phyloP scores from a whole-genome alignment of 257 asterid species.

The Ophiorrhiza pumila region DNA sequence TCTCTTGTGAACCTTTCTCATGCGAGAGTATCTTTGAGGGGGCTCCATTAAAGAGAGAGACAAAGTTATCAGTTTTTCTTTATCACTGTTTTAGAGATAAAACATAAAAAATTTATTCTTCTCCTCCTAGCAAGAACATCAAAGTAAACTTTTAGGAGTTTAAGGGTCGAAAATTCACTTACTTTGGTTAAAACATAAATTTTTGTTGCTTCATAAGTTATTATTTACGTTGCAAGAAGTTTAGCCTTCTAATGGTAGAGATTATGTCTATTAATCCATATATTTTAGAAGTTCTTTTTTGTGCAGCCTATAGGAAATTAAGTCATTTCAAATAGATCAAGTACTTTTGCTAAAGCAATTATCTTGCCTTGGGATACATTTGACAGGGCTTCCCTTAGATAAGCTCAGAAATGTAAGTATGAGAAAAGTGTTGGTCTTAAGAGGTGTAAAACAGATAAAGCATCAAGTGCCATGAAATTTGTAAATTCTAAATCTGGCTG shows the following conservation, averaged over 20 bases:
- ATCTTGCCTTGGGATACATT: slow-evolving; percentile 75
- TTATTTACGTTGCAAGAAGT: slow-evolving; percentile 11
- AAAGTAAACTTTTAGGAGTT: slow-evolving; percentile 38
- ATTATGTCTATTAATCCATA: slow-evolving; percentile 13
- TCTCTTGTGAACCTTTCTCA: slow-evolving; percentile 44
- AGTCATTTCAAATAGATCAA: slow-evolving; percentile 37
- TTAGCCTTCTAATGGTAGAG: slow-evolving; percentile 10
- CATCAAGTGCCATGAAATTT: slow-evolving; percentile 22
- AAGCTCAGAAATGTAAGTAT: slow-evolving; percentile 27
- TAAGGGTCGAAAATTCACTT: slow-evolving; percentile 62
- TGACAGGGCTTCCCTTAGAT: slow-evolving; percentile 21
- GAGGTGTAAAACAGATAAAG: slow-evolving; percentile 47
- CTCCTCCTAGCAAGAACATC: slow-evolving; percentile 34
- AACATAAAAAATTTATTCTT: slow-evolving; percentile 25
- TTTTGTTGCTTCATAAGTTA: slow-evolving; percentile 70
- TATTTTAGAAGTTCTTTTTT: slow-evolving; percentile 12
- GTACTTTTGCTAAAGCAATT: slow-evolving; percentile 67
- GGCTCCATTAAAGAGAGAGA: slow-evolving; percentile 34
- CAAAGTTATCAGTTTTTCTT: slow-evolving; percentile 43
- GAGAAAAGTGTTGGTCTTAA: slow-evolving; percentile 25
- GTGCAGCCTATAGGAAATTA: slow-evolving; percentile 52
- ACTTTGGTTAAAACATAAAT: slow-evolving; percentile 69
- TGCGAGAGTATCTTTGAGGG: slow-evolving; percentile 59
- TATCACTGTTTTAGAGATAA: slow-evolving; percentile 33
- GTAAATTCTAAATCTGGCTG: slow-evolving; percentile 23